These are phyloP conservation scores for Gossypium schwendimanii DNA, from an alignment of 441 rosid species.

Conservation along the genomic window DNA sequence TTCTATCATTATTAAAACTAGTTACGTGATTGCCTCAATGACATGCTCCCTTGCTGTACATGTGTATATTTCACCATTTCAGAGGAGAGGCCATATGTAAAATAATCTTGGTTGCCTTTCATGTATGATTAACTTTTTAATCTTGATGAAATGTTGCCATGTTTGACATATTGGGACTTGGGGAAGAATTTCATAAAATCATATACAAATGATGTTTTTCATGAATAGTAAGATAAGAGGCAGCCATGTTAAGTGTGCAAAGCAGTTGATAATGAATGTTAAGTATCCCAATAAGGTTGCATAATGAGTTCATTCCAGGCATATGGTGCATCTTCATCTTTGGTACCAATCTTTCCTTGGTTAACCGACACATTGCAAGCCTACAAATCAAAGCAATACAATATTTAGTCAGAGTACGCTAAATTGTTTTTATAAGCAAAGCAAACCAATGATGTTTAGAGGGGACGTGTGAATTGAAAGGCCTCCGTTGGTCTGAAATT, in stretches of 20 bases:
- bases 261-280: not conserved
- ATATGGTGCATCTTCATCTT: slow-evolving; percentile 41
- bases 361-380: slow-evolving; percentile 2
- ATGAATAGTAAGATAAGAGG: not conserved
- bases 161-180: not conserved
- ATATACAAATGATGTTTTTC: not conserved
- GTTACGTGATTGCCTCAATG: not conserved
- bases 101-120: not conserved
- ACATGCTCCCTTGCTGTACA: not conserved
- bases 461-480: slow-evolving; percentile 38
- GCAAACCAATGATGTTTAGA: slow-evolving; percentile 13
- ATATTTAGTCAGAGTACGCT: no score
- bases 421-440: no score
- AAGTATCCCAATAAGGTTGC: not conserved
- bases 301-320: slow-evolving; percentile 47
- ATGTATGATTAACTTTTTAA: not conserved
- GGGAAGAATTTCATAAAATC: not conserved
- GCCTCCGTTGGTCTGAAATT: slow-evolving; percentile 16
- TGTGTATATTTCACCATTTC: not conserved
- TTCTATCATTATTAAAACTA: not conserved
- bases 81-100: not conserved
- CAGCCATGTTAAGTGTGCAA: not conserved
- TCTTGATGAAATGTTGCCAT: not conserved
- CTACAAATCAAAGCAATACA: no score
- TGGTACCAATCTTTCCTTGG: slow-evolving; percentile 35